These are phyloP conservation scores for Phytophthora aleatoria DNA, from an alignment of 352 stramenopile genomes.

Conservation along the genomic window DNA sequence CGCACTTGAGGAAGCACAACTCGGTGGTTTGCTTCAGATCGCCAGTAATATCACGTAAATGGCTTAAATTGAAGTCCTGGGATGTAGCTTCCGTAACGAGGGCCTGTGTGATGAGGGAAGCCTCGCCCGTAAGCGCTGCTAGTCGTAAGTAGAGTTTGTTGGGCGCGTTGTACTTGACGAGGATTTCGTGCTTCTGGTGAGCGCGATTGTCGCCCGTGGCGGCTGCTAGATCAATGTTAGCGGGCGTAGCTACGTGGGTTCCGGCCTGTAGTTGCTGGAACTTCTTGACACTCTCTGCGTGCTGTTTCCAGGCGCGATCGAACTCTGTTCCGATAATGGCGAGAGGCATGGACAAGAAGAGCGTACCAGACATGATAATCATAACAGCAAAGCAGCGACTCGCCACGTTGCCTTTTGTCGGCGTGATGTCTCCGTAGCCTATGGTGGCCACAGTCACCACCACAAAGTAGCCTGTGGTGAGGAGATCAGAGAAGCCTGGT, in stretches of 20 bases:
- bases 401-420: slow-evolving; percentile 72
- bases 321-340: slow-evolving; percentile 89
- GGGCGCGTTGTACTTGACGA: slow-evolving; percentile 80
- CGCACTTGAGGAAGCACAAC: slow-evolving; percentile 53
- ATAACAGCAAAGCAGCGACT: slow-evolving; percentile 70
- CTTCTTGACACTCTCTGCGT: slow-evolving; percentile 70
- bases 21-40: slow-evolving; percentile 61
- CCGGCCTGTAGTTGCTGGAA: slow-evolving; percentile 45
- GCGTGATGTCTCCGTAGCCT: slow-evolving; percentile 79
- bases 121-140: slow-evolving; percentile 63
- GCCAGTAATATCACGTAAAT: slow-evolving; percentile 54
- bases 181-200: slow-evolving; percentile 74
- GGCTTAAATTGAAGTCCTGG: slow-evolving; percentile 44
- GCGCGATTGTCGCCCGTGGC: slow-evolving; percentile 31
- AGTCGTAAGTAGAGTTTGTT: slow-evolving; percentile 71
- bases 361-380: slow-evolving; percentile 85
- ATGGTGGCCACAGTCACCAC: slow-evolving; percentile 80
- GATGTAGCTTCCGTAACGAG: slow-evolving; percentile 46
- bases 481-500: slow-evolving; percentile 69
- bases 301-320: slow-evolving; percentile 77
- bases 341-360: slow-evolving; percentile 87
- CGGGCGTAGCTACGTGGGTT: slow-evolving; percentile 20
- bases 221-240: slow-evolving; percentile 35
- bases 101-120: slow-evolving; percentile 69
- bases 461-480: slow-evolving; percentile 79